Conservation (phyloP, 2,329 filamentous ascomycete species). For the Pezicula neosporulosa region DNA sequence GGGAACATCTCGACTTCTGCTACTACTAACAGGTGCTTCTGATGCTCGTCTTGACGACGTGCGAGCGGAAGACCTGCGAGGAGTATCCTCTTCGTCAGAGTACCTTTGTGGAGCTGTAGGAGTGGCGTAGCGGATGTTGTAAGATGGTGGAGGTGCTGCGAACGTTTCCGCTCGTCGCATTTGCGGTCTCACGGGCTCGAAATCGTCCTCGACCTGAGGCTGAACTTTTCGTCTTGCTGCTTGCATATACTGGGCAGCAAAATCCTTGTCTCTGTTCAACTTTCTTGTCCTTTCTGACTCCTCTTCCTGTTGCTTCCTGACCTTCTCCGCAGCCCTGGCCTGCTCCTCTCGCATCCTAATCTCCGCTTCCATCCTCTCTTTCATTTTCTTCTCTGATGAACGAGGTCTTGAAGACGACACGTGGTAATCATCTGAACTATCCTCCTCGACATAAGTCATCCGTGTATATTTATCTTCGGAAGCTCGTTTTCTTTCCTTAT, state of each 20-base stretch:
- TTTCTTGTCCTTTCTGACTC: conserved; percentile 3
- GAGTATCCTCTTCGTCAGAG: conserved; percentile 25
- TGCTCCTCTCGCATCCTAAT: conserved; percentile 13
- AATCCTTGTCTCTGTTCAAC: conserved; percentile 19
- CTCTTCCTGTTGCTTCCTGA: not conserved
- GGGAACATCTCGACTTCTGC: conserved; percentile 9
- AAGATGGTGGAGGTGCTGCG: conserved; percentile 12
- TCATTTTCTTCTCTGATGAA: conserved; percentile 18
- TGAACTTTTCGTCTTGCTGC: conserved; percentile 21
- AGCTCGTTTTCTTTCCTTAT: conserved; percentile 35
- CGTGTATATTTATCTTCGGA: conserved; percentile 25
- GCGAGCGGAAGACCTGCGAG: conserved; percentile 24
- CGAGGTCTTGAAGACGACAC: conserved; percentile 6
- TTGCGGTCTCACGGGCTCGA: conserved; percentile 7
- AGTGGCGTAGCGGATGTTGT: conserved; percentile 20
- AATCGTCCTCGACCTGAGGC: conserved; percentile 7
- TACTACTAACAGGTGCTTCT: conserved; percentile 19
- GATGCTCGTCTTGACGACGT: conserved; percentile 21
- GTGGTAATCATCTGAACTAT: conserved; percentile 18
- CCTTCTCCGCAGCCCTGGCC: conserved; percentile 5
- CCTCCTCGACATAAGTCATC: conserved; percentile 21
- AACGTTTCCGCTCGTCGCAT: conserved; percentile 26
- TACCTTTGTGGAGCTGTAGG: conserved; percentile 9
- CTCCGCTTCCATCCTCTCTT: conserved; percentile 19
- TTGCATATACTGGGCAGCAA: conserved; percentile 26